Conservation (phyloP, 345 rosid species). For the Acer negundo region DNA sequence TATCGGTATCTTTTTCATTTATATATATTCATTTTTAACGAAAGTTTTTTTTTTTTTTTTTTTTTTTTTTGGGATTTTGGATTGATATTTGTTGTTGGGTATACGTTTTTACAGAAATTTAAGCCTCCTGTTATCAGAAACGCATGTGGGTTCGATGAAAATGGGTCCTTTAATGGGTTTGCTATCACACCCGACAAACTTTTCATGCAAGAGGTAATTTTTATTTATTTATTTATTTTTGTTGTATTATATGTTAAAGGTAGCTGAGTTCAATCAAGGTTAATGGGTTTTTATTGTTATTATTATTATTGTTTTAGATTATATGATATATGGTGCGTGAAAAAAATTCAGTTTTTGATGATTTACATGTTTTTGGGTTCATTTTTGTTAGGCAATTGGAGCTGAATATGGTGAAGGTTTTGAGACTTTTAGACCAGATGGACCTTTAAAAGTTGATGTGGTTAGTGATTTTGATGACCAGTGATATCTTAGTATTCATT, state of each 20-base stretch:
- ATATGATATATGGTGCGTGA: neutral
- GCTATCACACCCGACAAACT: slow-evolving; percentile 59
- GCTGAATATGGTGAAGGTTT: slow-evolving; percentile 99
- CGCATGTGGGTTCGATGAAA: slow-evolving; percentile 51
- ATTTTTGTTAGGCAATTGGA: slow-evolving; percentile 73
- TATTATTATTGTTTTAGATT: neutral
- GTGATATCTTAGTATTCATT: neutral
- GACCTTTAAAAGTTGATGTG: slow-evolving; percentile 94
- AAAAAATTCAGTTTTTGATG: neutral
- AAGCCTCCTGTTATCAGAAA: slow-evolving; percentile 49
- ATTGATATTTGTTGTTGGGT: neutral
- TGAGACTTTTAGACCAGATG: slow-evolving; percentile 92
- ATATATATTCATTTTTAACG: neutral
- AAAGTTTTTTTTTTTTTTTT: neutral
- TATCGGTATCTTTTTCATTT: slow-evolving; percentile 28
- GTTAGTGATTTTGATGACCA: slow-evolving; percentile 36
- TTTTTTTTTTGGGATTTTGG: neutral
- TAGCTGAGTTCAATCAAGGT: too few relatives aligned
- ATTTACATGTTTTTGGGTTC: slow-evolving; percentile 2
- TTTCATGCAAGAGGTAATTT: slow-evolving; percentile 79
- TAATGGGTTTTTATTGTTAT: neutral
- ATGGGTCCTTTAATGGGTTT: slow-evolving; percentile 52
- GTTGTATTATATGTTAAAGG: too few relatives aligned
- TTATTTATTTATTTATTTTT: neutral
- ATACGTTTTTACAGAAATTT: slow-evolving; percentile 40